Evolutionary conservation across 225 moss, liverwort and hornwort genomes (phyloP), one percentile per base, ranked within the genome.

Genomic region (Polytrichum commune): DNA sequence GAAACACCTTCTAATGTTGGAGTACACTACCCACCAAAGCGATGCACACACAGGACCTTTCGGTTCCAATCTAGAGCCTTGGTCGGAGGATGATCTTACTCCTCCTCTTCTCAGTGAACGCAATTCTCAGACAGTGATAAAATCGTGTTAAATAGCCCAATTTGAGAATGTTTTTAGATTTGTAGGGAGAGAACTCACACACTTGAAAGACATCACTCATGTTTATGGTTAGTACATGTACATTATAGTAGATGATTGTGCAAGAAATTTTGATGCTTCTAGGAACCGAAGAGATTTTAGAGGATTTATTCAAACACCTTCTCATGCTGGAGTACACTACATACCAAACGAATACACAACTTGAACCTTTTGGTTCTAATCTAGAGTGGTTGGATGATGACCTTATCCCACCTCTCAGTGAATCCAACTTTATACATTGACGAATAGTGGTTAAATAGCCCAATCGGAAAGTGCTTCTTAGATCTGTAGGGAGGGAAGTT

Each of bases 301-400:
- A 77, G 55, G 38, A 85, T 57, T 76, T 76, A 26, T 6, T 85
- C 27, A 73, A 79, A n/a, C 76, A 82, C 68, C 75, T 82, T 28
- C 78, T 65, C 27, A 79, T 73, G 18, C 13, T 62, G 10, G 61
- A 62, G 62, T 23, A 62, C 25, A 10, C 62, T 10, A 3, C 2
- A 27, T 5, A 63, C 25, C 24, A 26, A 26, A 79, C 79, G 4
- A 81, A 78, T 1, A 30, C 23, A 19, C 73, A 81, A 32, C 65
- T 65, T 35, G 76, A 76, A 32, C 85, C 78, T 23, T 78, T 78
- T 69, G 20, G 81, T 2, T 85, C 81, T 1, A 75, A 54, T 55
- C 27, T 76, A 7, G 78, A 74, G 27, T 85, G 85, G 85, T 85
- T 78, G 78, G 81, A 85, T 62, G 81, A 81, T 26, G 81, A 85